Percentiles rank a stretch among this genome's conserved stretches.
These are phyloP conservation scores for Irpex lacteus DNA, from an alignment of 1,284 basidiomycete species.

Conservation along the genomic window DNA sequence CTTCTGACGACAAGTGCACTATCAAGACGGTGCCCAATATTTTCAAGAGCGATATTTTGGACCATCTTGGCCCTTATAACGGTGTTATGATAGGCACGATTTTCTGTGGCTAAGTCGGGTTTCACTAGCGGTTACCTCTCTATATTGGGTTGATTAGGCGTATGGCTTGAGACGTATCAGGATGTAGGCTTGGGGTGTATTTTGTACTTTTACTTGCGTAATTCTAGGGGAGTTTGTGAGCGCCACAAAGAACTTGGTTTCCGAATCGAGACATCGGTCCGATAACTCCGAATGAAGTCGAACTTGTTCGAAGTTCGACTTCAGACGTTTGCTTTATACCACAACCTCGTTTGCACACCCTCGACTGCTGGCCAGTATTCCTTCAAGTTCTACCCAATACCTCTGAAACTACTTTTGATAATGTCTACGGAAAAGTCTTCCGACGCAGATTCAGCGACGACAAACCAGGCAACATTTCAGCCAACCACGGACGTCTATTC, in stretches of 20 bases:
- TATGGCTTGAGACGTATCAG: no score
- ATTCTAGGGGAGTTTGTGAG: background rate
- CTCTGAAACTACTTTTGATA: no score
- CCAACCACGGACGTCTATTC: no score
- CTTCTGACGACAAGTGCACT: slow-evolving; percentile 21
- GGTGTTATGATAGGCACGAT: slow-evolving; percentile 22
- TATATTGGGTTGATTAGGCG: no score
- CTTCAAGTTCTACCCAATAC: no score
- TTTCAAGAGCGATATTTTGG: slow-evolving; percentile 15
- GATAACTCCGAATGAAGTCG: background rate
- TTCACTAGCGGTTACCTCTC: background rate
- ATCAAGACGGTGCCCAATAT: slow-evolving; percentile 21
- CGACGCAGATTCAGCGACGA: no score
- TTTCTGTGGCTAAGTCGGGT: slow-evolving; percentile 11
- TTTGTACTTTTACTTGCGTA: background rate
- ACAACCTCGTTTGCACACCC: background rate
- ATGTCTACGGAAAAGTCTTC: no score
- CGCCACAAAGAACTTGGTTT: background rate
- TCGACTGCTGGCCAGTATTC: no score
- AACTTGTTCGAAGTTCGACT: background rate
- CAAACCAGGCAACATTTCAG: no score
- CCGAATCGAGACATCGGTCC: background rate
- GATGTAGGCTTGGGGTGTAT: background rate
- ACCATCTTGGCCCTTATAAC: slow-evolving; percentile 26
- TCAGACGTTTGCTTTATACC: background rate